These are phyloP conservation scores for Colletotrichum sp. DNA, from an alignment of 2,329 filamentous ascomycete genomes.

Conservation along the genomic window DNA sequence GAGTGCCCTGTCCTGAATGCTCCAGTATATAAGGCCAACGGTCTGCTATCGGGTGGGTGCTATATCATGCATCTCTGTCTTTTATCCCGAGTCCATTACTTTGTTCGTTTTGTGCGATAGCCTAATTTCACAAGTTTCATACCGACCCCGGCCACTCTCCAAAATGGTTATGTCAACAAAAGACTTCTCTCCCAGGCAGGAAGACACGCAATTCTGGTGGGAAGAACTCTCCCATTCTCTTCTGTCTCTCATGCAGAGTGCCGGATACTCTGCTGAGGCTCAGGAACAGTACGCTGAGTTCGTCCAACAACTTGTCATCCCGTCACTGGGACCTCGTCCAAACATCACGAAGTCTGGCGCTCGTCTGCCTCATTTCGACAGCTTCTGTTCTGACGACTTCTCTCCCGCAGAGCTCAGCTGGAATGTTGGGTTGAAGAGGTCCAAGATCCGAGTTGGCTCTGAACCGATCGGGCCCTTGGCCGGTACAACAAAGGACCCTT, in stretches of 20 bases:
- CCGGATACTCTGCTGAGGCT: conserved; percentile 4
- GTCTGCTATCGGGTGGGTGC: background rate
- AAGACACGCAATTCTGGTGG: background rate
- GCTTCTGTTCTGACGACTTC: conserved; percentile 32
- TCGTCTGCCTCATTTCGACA: conserved; percentile 11
- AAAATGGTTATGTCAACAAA: conserved; percentile 1
- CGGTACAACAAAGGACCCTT: conserved; percentile 27
- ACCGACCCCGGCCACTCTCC: background rate
- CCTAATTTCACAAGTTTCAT: background rate
- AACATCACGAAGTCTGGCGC: background rate
- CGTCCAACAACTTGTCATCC: conserved; percentile 4
- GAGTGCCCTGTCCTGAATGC: background rate
- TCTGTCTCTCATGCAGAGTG: conserved; percentile 15
- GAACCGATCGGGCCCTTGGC: conserved; percentile 36
- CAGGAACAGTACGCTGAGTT: conserved; percentile 2
- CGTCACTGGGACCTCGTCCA: conserved; percentile 3
- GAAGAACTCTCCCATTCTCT: conserved; percentile 2
- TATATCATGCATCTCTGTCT: background rate
- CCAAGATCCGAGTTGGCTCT: conserved; percentile 35
- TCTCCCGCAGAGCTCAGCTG: conserved; percentile 43
- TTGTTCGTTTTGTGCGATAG: background rate
- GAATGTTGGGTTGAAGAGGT: conserved; percentile 30
- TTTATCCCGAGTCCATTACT: background rate
- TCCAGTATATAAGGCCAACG: background rate
- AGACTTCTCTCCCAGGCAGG: background rate